phyloP scores from a whole-genome alignment of 768 basidiomycete genomes.

The Hericium erinaceus region DNA sequence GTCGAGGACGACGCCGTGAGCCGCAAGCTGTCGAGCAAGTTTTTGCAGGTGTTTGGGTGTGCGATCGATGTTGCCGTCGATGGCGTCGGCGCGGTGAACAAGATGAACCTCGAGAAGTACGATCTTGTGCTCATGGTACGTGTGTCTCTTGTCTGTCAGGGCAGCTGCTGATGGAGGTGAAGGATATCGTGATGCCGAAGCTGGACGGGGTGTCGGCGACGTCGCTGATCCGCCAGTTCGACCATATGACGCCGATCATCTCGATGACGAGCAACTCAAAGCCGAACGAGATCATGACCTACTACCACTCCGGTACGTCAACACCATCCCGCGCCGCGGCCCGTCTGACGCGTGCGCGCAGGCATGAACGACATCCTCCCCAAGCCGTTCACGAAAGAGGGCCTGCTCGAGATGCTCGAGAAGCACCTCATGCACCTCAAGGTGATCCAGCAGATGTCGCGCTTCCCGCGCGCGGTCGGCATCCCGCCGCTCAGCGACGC shows the following conservation, averaged over 20 bases:
- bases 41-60: slow-evolving; percentile 92
- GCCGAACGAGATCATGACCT: slow-evolving; percentile 88
- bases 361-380: slow-evolving; percentile 92
- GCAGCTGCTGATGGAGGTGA: background rate
- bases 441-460: slow-evolving; percentile 15
- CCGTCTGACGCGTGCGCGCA: no score
- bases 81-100: slow-evolving; percentile 84
- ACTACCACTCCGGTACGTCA: slow-evolving; percentile 58
- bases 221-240: slow-evolving; percentile 88
- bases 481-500: slow-evolving; percentile 19
- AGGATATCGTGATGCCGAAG: slow-evolving; percentile 96
- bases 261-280: slow-evolving; percentile 97
- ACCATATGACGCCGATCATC: slow-evolving; percentile 92
- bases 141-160: slow-evolving; percentile 12
- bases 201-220: slow-evolving; percentile 87
- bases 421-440: slow-evolving; percentile 18
- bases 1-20: slow-evolving; percentile 96
- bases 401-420: slow-evolving; percentile 86
- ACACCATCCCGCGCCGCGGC: no score
- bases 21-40: slow-evolving; percentile 81
- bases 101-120: slow-evolving; percentile 95
- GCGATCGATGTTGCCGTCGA: slow-evolving; percentile 92
- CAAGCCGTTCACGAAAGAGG: slow-evolving; percentile 95
- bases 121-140: slow-evolving; percentile 91
- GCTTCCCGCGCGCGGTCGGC: slow-evolving; percentile 10